Conservation (phyloP, 345 rosid genomes). For the Acer saccharum region DNA sequence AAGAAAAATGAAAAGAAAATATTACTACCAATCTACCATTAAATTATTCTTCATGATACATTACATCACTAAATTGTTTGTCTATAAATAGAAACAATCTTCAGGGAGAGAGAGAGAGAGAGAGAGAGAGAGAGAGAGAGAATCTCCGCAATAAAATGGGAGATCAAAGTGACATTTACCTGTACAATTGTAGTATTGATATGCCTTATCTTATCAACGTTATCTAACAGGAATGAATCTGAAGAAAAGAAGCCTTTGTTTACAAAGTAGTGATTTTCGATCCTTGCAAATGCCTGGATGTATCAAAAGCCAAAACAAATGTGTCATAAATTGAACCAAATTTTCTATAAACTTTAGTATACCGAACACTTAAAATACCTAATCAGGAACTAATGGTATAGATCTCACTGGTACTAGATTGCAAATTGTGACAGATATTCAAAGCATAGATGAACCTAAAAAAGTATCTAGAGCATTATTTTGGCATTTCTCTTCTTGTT, state of each 20-base stretch:
- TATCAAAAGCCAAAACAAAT: constrained; percentile 19
- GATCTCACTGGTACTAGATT: background rate
- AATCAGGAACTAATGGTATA: background rate
- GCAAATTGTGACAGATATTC: background rate
- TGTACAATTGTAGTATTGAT: constrained; percentile 81
- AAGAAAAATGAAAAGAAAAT: background rate
- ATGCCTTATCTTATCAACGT: constrained; percentile 84
- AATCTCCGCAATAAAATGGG: background rate
- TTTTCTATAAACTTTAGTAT: background rate
- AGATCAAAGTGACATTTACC: constrained; percentile 40
- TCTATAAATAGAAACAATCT: background rate
- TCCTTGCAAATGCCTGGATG: constrained; percentile 95
- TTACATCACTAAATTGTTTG: background rate
- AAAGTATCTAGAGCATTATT: background rate
- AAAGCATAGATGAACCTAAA: background rate
- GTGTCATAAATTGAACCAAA: constrained; percentile 3
- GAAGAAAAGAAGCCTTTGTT: constrained; percentile 84
- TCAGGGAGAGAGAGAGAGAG: background rate
- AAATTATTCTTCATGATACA: background rate
- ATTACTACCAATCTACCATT: background rate
- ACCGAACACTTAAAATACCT: background rate
- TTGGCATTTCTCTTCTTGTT: background rate
- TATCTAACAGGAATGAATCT: constrained; percentile 81
- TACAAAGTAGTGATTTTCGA: constrained; percentile 88
- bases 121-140: background rate